Base-by-base conservation (phyloP, 2,329 filamentous ascomycete species). In the Tolypocladium sp. region DNA sequence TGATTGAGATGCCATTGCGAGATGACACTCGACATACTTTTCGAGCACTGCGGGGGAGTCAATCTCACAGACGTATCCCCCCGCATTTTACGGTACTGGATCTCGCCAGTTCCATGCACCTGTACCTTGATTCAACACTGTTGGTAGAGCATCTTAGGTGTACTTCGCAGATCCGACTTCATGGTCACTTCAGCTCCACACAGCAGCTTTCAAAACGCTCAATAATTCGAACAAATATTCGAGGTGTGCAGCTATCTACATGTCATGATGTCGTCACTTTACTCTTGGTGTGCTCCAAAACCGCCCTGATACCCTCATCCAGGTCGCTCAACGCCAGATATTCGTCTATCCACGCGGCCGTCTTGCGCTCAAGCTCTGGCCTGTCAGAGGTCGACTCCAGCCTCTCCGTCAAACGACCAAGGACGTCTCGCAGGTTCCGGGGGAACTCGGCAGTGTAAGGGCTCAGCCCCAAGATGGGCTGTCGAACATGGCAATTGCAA, bases 371-470 rank as follows among this genome's bases (percentile, higher is more conserved):
- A 56, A 88, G 68, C 54, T 66, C 72, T 13, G 66, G 63, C 67
- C 73, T 78, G 64, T 85, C 76, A 25, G 75, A 75, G 2, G 77
- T 79, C 15, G 68, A 72, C 37, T 75, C 73, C 58, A 81, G 60
- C 5, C 75, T 75, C 27, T 71, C 77, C 67, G 82, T 86, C 62
- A 97, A 72, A 53, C 80, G 77, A 1, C 79, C 77, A 57, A 97
- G 77, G 9, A 86, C 82, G 60, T 83, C 79, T 56, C 85, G 83
- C 61, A 97, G 75, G 55, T 86, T 88, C 49, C 80, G 77, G 8
- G 92, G 89, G 72, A 96, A 96, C 4, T 86, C 83, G 9, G 87
- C 78, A 3, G 88, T 88, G 40, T 78, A 76, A 6, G 82, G 71
- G 33, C 82, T 80, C 20, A 92, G 73, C 25, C 86, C 87, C 56